Conservation (phyloP, 208 protist species). For the Trypanosoma platydactyli region DNA sequence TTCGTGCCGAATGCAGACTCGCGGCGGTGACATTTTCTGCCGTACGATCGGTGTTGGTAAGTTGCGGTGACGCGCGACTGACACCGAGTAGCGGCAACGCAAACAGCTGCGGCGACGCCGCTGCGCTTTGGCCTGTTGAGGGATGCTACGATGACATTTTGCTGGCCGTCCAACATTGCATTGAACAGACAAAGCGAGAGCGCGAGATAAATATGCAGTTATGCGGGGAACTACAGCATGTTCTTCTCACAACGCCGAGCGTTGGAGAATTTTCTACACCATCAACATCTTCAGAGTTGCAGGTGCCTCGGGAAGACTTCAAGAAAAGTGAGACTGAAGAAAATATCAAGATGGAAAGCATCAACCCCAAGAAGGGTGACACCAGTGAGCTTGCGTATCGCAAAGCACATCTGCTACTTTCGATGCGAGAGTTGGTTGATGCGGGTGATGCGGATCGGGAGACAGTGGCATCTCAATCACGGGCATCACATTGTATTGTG, state of each 20-base stretch:
- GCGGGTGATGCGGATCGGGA: background rate
- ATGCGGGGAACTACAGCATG: constrained; percentile 9
- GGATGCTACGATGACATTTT: constrained; percentile 16
- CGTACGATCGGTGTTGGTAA: background rate
- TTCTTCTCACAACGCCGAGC: background rate
- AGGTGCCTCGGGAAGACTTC: background rate
- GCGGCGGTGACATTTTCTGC: background rate
- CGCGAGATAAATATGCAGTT: constrained; percentile 7
- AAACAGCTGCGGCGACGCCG: background rate
- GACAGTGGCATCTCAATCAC: background rate
- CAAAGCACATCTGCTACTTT: constrained; percentile 24
- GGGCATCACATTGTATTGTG: constrained; percentile 20
- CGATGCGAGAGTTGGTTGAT: constrained; percentile 21
- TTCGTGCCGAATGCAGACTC: background rate
- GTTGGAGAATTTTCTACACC: background rate
- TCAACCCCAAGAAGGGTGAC: background rate
- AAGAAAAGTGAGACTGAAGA: background rate
- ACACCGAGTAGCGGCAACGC: background rate
- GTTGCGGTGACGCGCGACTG: background rate
- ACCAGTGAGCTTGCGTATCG: background rate
- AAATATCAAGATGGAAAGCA: background rate
- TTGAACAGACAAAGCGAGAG: background rate
- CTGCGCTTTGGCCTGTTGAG: background rate
- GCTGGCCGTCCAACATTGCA: background rate
- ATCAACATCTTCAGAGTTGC: background rate